Base-by-base conservation (phyloP, 345 rosid genomes). In the Populus simonii region DNA sequence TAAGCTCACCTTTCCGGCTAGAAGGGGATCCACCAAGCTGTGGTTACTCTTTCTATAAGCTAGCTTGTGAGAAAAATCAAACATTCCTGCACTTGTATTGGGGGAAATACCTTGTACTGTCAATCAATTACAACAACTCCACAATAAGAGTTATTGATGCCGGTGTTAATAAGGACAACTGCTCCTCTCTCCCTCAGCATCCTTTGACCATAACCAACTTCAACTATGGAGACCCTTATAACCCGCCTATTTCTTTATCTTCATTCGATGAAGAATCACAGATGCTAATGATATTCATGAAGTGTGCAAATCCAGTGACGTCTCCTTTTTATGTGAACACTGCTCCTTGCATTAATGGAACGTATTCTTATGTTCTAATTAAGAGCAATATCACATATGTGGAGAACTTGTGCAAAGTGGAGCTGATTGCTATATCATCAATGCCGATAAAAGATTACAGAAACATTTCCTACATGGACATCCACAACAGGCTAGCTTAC, bases 101-200 rank as follows among this genome's bases (percentile, higher is more conserved):
- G 0, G 79, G 73, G 15, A 76, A 53, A 18, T 76, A 76, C 67
- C n/a, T 31, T 25, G 68, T 76, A 1, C 53, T 39, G 49, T 20
- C 66, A 27, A 76, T 76, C 73, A 25, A 76, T 39, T 55, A 76
- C 53, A 51, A n/a, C 10, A n/a, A 68, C 4, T 49, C 51, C 15
- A 76, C 73, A 45, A 76, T 53, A 20, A 66, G 66, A 23, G 17
- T 68, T 22, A 53, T 22, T 3, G 79, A 76, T 68, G 67, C 51
- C n/a, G 67, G 73, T 22, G 49, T 76, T 20, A n/a, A 47, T 5
- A 65, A 53, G 15, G 66, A 23, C 3, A 76, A 68, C n/a, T 76
- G 79, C 71, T 76, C 79, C 13, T 55, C 72, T 6, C 59, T 76
- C 6, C 74, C 61, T 20, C 17, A 27, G 5, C 6, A 35, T 36